Percentiles rank a stretch among this genome's conserved stretches.
Evolutionary conservation across 345 rosid genomes (phyloP).

Genomic region (Garcia nutans): DNA sequence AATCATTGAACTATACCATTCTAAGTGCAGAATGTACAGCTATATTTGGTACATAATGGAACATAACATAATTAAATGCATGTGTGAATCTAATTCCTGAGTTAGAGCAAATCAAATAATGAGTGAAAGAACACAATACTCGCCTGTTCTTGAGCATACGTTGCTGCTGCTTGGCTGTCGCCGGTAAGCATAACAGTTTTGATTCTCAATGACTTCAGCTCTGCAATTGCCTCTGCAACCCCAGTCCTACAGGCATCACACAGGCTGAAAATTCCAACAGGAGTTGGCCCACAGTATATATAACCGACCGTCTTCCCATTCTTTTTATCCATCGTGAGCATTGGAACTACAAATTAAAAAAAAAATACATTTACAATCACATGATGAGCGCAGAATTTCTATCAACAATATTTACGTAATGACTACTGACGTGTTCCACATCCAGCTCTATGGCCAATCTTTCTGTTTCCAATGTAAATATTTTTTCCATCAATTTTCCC

Average conservation of each 20-base stretch:
- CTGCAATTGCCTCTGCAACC: constrained; percentile 55
- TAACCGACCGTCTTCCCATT: constrained; percentile 65
- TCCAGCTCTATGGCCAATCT: constrained; percentile 62
- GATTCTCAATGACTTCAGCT: constrained; percentile 54
- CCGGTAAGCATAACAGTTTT: constrained; percentile 84
- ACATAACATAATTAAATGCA: not conserved
- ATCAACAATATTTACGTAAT: not conserved
- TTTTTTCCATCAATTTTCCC: constrained; percentile 70
- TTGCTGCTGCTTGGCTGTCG: constrained; percentile 66
- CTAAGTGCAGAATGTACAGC: too few species aligned
- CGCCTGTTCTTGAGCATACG: constrained; percentile 80
- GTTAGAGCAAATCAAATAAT: not conserved
- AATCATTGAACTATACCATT: too few species aligned
- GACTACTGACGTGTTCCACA: constrained; percentile 47
- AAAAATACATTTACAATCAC: not conserved
- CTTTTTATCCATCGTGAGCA: constrained; percentile 27
- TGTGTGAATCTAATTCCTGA: too few species aligned
- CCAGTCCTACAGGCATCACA: constrained; percentile 81
- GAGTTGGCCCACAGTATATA: constrained; percentile 44
- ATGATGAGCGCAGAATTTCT: not conserved
- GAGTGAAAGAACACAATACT: not conserved
- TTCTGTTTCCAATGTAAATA: constrained; percentile 71
- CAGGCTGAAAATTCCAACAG: constrained; percentile 57
- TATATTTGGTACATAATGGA: too few species aligned
- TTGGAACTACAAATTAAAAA: constrained; percentile 37